phyloP scores from a whole-genome alignment of 108 stramenopile species.

The Skeletonema marinoi region DNA sequence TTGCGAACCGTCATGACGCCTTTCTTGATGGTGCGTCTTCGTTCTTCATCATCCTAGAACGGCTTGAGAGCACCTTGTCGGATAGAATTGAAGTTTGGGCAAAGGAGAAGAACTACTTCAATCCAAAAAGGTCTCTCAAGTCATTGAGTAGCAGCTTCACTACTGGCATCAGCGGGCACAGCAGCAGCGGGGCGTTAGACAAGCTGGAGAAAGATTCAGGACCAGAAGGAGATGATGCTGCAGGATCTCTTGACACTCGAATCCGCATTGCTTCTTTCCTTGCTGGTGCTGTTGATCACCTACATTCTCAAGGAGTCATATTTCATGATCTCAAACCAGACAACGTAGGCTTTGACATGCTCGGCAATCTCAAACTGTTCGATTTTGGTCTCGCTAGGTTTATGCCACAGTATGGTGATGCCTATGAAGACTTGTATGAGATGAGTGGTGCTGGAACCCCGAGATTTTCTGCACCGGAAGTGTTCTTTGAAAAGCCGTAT shows the following conservation, averaged over 20 bases:
- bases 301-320: constrained; percentile 68
- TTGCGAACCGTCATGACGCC: neutral
- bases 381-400: constrained; percentile 2
- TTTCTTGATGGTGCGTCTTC: constrained; percentile 4
- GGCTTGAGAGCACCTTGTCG: constrained; percentile 56
- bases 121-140: neutral
- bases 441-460: constrained; percentile 76
- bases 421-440: constrained; percentile 56
- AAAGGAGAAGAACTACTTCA: neutral
- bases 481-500: constrained; percentile 58
- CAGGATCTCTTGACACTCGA: neutral
- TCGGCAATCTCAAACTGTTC: neutral
- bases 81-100: neutral
- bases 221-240: neutral
- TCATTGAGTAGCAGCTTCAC: neutral
- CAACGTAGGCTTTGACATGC: neutral
- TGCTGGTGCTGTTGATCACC: constrained; percentile 66
- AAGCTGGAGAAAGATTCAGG: neutral
- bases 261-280: neutral
- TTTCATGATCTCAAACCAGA: constrained; percentile 68
- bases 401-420: constrained; percentile 59
- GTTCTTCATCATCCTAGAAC: constrained; percentile 84
- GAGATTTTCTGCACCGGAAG: constrained; percentile 33
- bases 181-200: neutral
- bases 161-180: neutral